A percentile compares a stretch with the other conserved stretches of the same genome.
These are phyloP conservation scores for Pseudisothecium myosuroides DNA, from an alignment of 225 moss, liverwort and hornwort species.

Conservation along the genomic window DNA sequence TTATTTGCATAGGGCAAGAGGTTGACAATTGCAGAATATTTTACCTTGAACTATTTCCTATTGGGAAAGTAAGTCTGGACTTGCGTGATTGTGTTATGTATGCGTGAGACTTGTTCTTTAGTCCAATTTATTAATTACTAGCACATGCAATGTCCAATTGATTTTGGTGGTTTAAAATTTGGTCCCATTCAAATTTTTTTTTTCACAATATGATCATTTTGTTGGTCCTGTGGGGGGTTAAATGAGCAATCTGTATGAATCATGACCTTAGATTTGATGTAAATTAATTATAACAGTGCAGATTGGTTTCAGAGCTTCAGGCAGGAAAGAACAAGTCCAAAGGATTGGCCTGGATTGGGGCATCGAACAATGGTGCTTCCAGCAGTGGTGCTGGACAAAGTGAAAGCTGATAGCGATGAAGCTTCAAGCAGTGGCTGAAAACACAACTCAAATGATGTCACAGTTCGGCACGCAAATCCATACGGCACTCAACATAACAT, in stretches of 20 bases:
- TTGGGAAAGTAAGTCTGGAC: not conserved
- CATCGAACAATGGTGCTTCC: not conserved
- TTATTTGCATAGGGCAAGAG: too few species aligned
- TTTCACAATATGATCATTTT: not conserved
- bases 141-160: not conserved
- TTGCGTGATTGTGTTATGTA: not conserved
- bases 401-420: not conserved
- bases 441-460: too few species aligned
- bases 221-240: too few species aligned
- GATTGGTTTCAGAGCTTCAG: not conserved
- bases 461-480: not conserved
- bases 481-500: too few species aligned
- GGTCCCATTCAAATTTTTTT: not conserved
- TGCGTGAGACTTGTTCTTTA: not conserved
- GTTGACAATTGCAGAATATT: not conserved
- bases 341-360: not conserved
- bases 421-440: not conserved
- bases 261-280: not conserved
- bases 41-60: not conserved
- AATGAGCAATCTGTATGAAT: not conserved
- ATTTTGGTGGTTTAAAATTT: not conserved
- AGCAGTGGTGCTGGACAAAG: not conserved
- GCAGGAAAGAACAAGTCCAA: not conserved
- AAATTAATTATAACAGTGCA: not conserved
- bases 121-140: not conserved